Conservation (phyloP, 2,329 filamentous ascomycete genomes). For the Aspergillus chevalieri region DNA sequence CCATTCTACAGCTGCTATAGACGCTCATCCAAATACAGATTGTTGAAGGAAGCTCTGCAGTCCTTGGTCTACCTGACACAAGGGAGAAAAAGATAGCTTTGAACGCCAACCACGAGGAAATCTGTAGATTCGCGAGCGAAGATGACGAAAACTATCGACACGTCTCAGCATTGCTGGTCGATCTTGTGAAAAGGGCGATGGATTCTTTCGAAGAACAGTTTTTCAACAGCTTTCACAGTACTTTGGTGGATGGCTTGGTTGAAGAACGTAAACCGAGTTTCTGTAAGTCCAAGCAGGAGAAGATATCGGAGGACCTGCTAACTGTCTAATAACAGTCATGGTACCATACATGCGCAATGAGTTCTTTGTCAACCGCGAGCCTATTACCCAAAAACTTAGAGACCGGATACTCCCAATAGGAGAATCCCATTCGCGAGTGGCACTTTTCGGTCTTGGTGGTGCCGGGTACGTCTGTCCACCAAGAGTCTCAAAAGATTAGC, state of each 20-base stretch:
- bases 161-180: slow-evolving; percentile 5
- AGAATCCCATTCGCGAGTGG: slow-evolving; percentile 3
- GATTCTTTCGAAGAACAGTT: background rate
- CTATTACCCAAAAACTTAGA: slow-evolving; percentile 1
- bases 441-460: slow-evolving; percentile 9
- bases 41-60: slow-evolving; percentile 16
- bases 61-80: slow-evolving; percentile 12
- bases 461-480: slow-evolving; percentile 3
- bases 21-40: slow-evolving; percentile 5
- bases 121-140: slow-evolving; percentile 14
- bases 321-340: slow-evolving; percentile 3
- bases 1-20: background rate
- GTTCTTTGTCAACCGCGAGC: slow-evolving; percentile 6
- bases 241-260: background rate
- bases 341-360: slow-evolving; percentile 7
- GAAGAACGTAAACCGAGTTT: background rate
- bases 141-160: slow-evolving; percentile 9
- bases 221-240: background rate
- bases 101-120: slow-evolving; percentile 12
- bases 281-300: background rate
- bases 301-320: background rate
- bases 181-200: slow-evolving; percentile 5
- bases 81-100: slow-evolving; percentile 13
- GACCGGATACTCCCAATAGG: slow-evolving; percentile 3
- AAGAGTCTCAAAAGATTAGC: background rate